A percentile compares a stretch with the other conserved stretches of the same genome.
Conservation (phyloP, 768 basidiomycete species). For the Lactarius quietus region DNA sequence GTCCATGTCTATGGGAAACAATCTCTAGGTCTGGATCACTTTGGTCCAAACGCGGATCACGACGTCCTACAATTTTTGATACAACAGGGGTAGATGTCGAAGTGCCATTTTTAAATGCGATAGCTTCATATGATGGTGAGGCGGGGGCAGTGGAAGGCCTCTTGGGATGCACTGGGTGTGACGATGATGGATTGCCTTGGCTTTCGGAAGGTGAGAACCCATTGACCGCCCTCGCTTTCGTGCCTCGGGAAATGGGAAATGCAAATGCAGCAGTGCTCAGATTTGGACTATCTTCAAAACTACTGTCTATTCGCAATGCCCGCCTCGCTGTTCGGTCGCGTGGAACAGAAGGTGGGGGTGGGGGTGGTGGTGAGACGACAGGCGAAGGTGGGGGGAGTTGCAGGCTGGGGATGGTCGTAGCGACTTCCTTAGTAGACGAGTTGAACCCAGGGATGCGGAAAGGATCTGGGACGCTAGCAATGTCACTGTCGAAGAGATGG, state of each 20-base stretch:
- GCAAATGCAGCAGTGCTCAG: conserved; percentile 50
- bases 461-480: conserved; percentile 36
- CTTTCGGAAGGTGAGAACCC: conserved; percentile 6
- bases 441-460: conserved; percentile 42
- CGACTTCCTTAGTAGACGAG: conserved; percentile 18
- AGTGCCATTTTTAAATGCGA: neutral
- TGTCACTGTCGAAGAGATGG: conserved; percentile 66
- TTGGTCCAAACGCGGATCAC: conserved; percentile 8
- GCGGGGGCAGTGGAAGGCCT: neutral
- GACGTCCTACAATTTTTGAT: conserved; percentile 2
- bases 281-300: conserved; percentile 40
- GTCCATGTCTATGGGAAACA: neutral
- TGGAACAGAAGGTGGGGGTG: conserved; percentile 40
- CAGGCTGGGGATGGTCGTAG: conserved; percentile 27
- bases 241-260: conserved; percentile 42
- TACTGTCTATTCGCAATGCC: conserved; percentile 32
- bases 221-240: conserved; percentile 7
- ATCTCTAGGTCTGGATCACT: conserved; percentile 5
- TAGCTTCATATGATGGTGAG: conserved; percentile 2
- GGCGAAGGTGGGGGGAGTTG: conserved; percentile 29
- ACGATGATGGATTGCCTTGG: conserved; percentile 9
- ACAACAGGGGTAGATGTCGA: neutral
- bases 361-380: conserved; percentile 36
- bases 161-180: neutral
- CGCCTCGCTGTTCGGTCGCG: conserved; percentile 33